A percentile compares a stretch with the other conserved stretches of the same genome.
Evolutionary conservation across 2,329 filamentous ascomycete species (phyloP).

Genomic region (Xylariomycetidae sp.): DNA sequence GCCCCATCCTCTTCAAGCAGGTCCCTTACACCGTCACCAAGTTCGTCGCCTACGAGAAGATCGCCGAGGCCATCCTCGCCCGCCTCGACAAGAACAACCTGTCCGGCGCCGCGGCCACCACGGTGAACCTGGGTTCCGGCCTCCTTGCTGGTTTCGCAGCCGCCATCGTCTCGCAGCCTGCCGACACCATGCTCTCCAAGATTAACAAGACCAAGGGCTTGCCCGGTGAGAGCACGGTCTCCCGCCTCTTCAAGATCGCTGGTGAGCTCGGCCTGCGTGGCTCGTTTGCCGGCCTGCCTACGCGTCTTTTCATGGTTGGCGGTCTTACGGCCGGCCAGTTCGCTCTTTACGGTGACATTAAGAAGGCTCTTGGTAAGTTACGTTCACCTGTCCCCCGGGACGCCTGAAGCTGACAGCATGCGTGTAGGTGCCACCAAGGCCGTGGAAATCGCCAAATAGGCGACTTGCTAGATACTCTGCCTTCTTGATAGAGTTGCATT

Average conservation of each 20-base stretch:
- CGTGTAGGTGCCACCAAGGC: slow-evolving; percentile 1
- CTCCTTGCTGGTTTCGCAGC: slow-evolving; percentile 21
- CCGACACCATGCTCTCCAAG: slow-evolving; percentile 22
- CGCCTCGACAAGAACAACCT: slow-evolving; percentile 16
- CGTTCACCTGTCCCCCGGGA: background rate
- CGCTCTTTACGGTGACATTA: slow-evolving; percentile 21
- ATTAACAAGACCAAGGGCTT: slow-evolving; percentile 21
- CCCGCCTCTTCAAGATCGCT: slow-evolving; percentile 19
- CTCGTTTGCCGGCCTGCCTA: slow-evolving; percentile 18
- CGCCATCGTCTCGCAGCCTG: slow-evolving; percentile 21
- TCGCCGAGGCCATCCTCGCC: slow-evolving; percentile 15
- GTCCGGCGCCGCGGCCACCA: slow-evolving; percentile 13
- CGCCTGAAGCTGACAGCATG: background rate
- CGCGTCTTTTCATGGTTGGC: slow-evolving; percentile 21
- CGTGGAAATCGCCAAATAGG: slow-evolving; percentile 4
- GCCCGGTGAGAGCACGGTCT: slow-evolving; percentile 16
- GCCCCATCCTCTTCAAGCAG: slow-evolving; percentile 21
- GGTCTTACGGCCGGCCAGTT: slow-evolving; percentile 21
- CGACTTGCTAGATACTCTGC: too few species aligned
- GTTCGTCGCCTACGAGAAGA: slow-evolving; percentile 21
- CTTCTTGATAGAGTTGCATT: too few species aligned
- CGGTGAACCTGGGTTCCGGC: slow-evolving; percentile 19
- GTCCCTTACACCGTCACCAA: slow-evolving; percentile 22
- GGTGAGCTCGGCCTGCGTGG: slow-evolving; percentile 20
- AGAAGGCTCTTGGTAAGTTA: slow-evolving; percentile 13